These are phyloP conservation scores for Diplocarpon rosae DNA, from an alignment of 2,329 filamentous ascomycete species.

Conservation along the genomic window DNA sequence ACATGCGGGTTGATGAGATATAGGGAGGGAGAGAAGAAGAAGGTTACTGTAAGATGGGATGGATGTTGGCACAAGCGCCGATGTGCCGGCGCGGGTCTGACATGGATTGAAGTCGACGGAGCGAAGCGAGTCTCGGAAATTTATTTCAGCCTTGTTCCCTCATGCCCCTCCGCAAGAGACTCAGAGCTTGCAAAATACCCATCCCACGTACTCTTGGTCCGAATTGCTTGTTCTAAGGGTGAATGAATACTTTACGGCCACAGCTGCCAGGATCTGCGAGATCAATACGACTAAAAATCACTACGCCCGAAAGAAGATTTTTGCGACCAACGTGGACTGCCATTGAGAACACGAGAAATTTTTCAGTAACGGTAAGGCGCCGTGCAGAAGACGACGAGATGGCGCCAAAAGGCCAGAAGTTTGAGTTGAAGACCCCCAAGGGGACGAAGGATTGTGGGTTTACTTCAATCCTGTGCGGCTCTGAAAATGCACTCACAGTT, in stretches of 20 bases:
- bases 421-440: slow-evolving; percentile 80
- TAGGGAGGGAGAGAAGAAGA: slow-evolving; percentile 1
- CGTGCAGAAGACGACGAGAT: slow-evolving; percentile 19
- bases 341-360: slow-evolving; percentile 12
- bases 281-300: slow-evolving; percentile 19
- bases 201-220: slow-evolving; percentile 7
- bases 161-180: slow-evolving; percentile 20
- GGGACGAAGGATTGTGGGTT: slow-evolving; percentile 70
- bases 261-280: slow-evolving; percentile 23
- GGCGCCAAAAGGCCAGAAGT: slow-evolving; percentile 36
- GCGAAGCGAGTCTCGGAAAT: too few relatives aligned
- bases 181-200: slow-evolving; percentile 17
- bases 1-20: slow-evolving; percentile 30
- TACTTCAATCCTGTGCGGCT: neutral
- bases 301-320: slow-evolving; percentile 1
- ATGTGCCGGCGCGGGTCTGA: too few relatives aligned
- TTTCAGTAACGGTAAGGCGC: slow-evolving; percentile 15
- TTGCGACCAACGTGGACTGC: slow-evolving; percentile 8
- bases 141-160: slow-evolving; percentile 3
- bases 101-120: too few relatives aligned
- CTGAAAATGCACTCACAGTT: slow-evolving; percentile 10
- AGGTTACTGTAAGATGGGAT: neutral
- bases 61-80: too few relatives aligned
- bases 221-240: slow-evolving; percentile 13
- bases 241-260: slow-evolving; percentile 23